phyloP scores from a whole-genome alignment of 164 flowering plant genomes.

The Kingdonia uniflora region DNA sequence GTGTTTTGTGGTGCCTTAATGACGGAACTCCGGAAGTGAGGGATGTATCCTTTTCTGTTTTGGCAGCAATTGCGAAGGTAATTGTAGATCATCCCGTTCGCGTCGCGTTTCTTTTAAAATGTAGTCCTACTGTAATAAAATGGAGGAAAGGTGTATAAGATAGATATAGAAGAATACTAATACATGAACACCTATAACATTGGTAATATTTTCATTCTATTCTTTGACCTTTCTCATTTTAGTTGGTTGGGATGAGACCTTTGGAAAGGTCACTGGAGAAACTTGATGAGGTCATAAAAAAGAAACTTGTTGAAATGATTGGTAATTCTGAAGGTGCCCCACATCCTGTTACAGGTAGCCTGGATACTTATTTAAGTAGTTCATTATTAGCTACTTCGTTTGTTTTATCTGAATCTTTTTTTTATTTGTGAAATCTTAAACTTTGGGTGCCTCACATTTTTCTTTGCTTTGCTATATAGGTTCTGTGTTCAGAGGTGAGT shows the following conservation, averaged over 20 bases:
- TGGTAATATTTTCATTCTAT: background rate
- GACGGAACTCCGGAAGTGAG: constrained; percentile 98
- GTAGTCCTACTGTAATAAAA: too few species aligned
- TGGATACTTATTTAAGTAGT: constrained; percentile 8
- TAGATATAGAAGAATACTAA: background rate
- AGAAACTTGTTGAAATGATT: constrained; percentile 94
- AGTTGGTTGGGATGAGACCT: constrained; percentile 98
- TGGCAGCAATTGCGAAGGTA: constrained; percentile 98
- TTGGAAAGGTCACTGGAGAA: constrained; percentile 89
- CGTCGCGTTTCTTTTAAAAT: too few species aligned
- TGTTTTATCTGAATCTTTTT: too few species aligned
- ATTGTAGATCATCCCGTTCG: background rate
- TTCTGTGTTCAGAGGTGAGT: constrained; percentile 35
- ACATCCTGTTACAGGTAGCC: constrained; percentile 44
- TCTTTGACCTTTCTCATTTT: constrained; percentile 1
- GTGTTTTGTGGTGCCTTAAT: constrained; percentile 59
- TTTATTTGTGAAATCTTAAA: too few species aligned
- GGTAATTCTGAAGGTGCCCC: constrained; percentile 49
- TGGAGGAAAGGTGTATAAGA: too few species aligned
- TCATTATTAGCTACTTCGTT: background rate
- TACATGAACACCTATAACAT: background rate
- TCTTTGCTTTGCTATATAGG: constrained; percentile 19
- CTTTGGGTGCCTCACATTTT: background rate
- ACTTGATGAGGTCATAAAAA: constrained; percentile 90
- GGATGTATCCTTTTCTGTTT: constrained; percentile 90